These are phyloP conservation scores for Neocatenulostroma microsporum DNA, from an alignment of 2,329 filamentous ascomycete genomes.

Conservation along the genomic window DNA sequence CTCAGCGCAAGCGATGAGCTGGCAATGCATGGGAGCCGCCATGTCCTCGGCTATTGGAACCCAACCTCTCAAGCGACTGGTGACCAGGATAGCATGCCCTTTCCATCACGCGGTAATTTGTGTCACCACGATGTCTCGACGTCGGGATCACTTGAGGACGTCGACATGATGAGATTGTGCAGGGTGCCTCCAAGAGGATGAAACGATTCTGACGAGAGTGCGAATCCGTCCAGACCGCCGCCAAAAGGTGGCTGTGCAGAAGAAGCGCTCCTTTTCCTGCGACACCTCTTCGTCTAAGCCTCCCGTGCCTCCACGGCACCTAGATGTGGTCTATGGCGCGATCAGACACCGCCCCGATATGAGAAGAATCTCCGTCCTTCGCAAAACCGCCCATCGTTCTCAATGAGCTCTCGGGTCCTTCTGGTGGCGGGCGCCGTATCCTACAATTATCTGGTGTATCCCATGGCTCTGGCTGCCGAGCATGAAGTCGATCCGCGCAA, in stretches of 20 bases:
- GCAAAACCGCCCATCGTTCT: not conserved
- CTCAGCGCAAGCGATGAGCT: constrained; percentile 1
- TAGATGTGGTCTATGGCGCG: not conserved
- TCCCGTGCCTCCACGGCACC: not conserved
- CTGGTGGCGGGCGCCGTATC: constrained; percentile 28
- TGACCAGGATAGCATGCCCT: too few species aligned
- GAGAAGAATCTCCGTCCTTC: not conserved
- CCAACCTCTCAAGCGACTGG: too few species aligned
- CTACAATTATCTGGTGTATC: constrained; percentile 27
- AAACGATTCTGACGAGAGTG: too few species aligned
- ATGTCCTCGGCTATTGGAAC: constrained; percentile 1
- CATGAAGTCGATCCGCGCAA: constrained; percentile 1
- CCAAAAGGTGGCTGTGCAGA: constrained; percentile 1
- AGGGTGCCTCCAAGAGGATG: too few species aligned
- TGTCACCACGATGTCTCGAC: too few species aligned
- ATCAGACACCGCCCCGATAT: not conserved
- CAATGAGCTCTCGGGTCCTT: constrained; percentile 20
- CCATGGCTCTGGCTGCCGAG: constrained; percentile 11
- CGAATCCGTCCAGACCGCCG: not conserved
- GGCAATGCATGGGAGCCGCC: not conserved
- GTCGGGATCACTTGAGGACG: too few species aligned
- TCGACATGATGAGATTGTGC: too few species aligned
- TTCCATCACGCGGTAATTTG: too few species aligned
- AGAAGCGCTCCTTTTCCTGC: not conserved
- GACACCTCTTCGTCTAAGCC: not conserved